Evolutionary conservation across 257 asterid species (phyloP).

Genomic region (Nicotiana sylvestris): DNA sequence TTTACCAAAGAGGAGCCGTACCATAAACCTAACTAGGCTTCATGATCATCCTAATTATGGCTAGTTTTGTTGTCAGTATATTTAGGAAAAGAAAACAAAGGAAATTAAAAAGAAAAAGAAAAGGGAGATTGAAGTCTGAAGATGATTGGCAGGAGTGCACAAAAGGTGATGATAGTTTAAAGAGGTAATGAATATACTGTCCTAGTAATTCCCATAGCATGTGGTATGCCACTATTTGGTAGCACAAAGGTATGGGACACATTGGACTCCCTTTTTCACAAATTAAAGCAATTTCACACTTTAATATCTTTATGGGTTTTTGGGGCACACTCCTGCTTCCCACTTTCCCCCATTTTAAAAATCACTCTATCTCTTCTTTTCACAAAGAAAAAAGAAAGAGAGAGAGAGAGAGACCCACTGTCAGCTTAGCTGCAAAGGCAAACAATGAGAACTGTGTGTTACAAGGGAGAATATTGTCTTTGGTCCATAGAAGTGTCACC

Average conservation of each 20-base stretch:
- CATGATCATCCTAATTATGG: background rate
- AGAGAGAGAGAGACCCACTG: conserved; percentile 11
- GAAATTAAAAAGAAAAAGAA: background rate
- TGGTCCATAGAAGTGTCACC: conserved; percentile 24
- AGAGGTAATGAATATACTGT: background rate
- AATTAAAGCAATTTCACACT: background rate
- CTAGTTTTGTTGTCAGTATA: background rate
- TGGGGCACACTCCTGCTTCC: conserved; percentile 17
- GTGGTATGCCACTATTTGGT: conserved; percentile 23
- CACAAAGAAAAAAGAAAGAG: background rate
- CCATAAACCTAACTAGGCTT: background rate
- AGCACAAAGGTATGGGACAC: conserved; percentile 20
- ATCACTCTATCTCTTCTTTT: conserved; percentile 20
- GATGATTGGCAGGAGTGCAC: conserved; percentile 7
- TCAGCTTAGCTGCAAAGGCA: conserved; percentile 3
- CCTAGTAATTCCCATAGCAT: background rate
- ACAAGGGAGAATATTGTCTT: background rate
- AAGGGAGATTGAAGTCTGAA: background rate
- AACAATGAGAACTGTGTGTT: background rate
- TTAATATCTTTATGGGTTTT: conserved; percentile 17
- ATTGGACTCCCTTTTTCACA: background rate
- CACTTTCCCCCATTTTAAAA: background rate
- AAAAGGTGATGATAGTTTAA: background rate
- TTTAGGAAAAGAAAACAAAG: background rate
- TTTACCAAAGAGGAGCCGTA: background rate